Base-by-base conservation (phyloP, 371 early-diverging fungal species). In the Mucor sp. region DNA sequence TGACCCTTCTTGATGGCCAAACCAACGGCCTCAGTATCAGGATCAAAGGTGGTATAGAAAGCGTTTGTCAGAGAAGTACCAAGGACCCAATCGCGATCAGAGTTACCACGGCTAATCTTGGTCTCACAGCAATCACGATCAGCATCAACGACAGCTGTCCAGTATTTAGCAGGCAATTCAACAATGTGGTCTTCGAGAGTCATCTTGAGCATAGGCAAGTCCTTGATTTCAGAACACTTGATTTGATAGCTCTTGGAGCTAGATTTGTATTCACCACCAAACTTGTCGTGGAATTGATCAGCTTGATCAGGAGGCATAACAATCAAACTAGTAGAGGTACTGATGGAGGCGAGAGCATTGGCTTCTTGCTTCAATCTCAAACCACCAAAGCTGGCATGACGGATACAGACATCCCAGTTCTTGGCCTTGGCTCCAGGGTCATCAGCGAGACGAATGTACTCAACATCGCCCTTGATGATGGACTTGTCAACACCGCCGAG, bases 381-480 rank as follows among this genome's bases (percentile, higher is more conserved):
- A 28, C 60, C 47, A 41, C 74, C 81, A 35, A 81, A 76, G 39
- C 72, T 67, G 12, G 77, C 79, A 66, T 76, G 69, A 58, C 75
- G 71, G 25, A 81, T 78, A 55, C 75, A 77, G 39, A 81, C 68
- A 65, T 81, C 79, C 81, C 81, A 81, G 63, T 74, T 78, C 62
- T 74, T 76, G 43, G 62, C 70, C 48, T 61, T 60, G 25, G 66
- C 72, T 28, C 67, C 73, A 27, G 59, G 67, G 12, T 66, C 53
- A 47, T 70, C 65, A 11, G 79, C 72, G n/a, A 81, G 62, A 33
- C 68, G 73, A 60, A 78, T 64, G 63, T 81, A 81, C 8, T 67
- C 28, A 11, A 81, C 63, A 21, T 78, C 62, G 17, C 81, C 79
- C 21, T 81, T 56, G 35, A 81, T 81, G 30, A 66, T 69, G 11